Evolutionary conservation across 495 filamentous ascomycete species (phyloP).

Genomic region (Aspergillus bertholletiae): DNA sequence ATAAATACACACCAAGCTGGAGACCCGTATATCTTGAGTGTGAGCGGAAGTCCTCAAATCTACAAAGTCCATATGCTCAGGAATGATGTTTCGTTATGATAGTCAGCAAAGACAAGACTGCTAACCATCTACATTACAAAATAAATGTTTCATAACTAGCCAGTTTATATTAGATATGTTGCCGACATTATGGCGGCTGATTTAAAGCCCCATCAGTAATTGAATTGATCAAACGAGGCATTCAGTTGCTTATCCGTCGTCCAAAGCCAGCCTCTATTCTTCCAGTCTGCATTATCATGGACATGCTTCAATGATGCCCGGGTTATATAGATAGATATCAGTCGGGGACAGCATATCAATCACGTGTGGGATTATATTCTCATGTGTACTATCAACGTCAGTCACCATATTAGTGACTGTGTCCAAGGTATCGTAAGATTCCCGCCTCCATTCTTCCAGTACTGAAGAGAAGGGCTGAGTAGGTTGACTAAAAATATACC

Average conservation of each 20-base stretch:
- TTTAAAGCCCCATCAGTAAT: background rate
- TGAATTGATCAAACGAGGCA: background rate
- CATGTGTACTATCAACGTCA: constrained; percentile 2
- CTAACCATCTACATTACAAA: too few relatives aligned
- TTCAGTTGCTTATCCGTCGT: background rate
- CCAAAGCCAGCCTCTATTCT: background rate
- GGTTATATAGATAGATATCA: constrained; percentile 5
- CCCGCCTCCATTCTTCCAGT: constrained; percentile 1
- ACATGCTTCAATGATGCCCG: constrained; percentile 3
- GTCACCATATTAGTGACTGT: constrained; percentile 5
- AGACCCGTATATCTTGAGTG: too few relatives aligned
- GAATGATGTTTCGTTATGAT: too few relatives aligned
- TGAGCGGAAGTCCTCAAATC: too few relatives aligned
- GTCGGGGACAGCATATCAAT: background rate
- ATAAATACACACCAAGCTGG: too few relatives aligned
- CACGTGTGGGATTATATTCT: background rate
- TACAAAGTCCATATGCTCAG: too few relatives aligned
- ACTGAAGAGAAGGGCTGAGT: background rate
- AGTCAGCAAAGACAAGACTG: too few relatives aligned
- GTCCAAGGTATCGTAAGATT: constrained; percentile 4
- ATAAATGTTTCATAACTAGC: too few relatives aligned
- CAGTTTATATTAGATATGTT: too few relatives aligned
- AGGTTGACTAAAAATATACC: background rate
- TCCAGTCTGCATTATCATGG: background rate
- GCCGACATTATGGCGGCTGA: background rate